Evolutionary conservation across 345 rosid species (phyloP).

Genomic region (Diplotaxis tenuifolia): DNA sequence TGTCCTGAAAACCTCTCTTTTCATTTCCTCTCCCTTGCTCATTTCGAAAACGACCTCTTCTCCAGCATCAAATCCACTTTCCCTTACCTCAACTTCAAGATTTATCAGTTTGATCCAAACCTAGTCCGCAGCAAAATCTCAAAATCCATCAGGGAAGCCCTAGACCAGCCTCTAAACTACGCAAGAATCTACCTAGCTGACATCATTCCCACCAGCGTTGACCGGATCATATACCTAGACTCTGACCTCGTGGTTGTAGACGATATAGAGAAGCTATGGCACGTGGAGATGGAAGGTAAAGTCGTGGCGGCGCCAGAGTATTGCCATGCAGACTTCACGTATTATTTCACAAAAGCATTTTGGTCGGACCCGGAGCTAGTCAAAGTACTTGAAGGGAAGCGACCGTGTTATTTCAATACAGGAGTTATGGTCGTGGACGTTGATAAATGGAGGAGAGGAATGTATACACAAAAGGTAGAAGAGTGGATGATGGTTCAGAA

Average conservation of each 20-base stretch:
- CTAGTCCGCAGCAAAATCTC: constrained; percentile 61
- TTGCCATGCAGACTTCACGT: constrained; percentile 58
- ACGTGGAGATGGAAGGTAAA: constrained; percentile 48
- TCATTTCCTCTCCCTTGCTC: constrained; percentile 57
- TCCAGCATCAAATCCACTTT: constrained; percentile 53
- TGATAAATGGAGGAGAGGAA: constrained; percentile 57
- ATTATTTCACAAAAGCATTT: constrained; percentile 49
- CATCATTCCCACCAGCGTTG: constrained; percentile 41
- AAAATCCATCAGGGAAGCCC: constrained; percentile 52
- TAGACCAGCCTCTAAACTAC: constrained; percentile 66
- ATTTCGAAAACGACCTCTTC: constrained; percentile 43
- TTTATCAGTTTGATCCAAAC: constrained; percentile 50
- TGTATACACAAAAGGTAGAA: constrained; percentile 48
- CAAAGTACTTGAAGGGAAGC: constrained; percentile 48
- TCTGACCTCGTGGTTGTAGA: constrained; percentile 69
- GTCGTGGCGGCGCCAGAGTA: constrained; percentile 69
- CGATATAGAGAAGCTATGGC: constrained; percentile 55
- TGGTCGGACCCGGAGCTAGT: constrained; percentile 50
- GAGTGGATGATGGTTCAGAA: constrained; percentile 63
- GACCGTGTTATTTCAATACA: constrained; percentile 63
- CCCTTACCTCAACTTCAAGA: constrained; percentile 54
- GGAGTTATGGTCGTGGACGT: constrained; percentile 72
- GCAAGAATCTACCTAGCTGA: constrained; percentile 65
- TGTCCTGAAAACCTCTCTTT: constrained; percentile 64
- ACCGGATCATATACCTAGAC: constrained; percentile 55